A percentile compares a stretch with the other conserved stretches of the same genome.
Evolutionary conservation across 495 filamentous ascomycete species (phyloP).

Genomic region (Venustampulla echinocandica): DNA sequence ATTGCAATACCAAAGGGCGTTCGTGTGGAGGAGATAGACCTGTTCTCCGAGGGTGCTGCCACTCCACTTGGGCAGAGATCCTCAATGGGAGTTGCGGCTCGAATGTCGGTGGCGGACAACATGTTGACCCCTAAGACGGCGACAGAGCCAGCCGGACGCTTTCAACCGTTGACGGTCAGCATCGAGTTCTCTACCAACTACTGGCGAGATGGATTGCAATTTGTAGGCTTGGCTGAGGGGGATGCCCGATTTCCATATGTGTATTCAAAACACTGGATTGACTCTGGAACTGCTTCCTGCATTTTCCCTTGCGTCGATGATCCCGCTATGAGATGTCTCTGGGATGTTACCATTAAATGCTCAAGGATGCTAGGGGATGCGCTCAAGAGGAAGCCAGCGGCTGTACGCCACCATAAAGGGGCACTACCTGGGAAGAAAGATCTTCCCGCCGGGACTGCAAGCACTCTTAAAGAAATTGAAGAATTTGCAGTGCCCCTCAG

Average conservation of each 20-base stretch:
- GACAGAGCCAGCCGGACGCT: constrained; percentile 21
- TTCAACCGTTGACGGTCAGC: constrained; percentile 27
- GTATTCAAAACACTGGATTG: constrained; percentile 73
- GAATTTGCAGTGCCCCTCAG: constrained; percentile 34
- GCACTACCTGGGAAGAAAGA: constrained; percentile 14
- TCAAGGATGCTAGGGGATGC: constrained; percentile 79
- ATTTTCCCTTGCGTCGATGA: constrained; percentile 93
- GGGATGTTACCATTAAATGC: constrained; percentile 80
- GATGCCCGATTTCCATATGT: constrained; percentile 82
- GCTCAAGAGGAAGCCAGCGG: constrained; percentile 34
- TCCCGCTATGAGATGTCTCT: constrained; percentile 64
- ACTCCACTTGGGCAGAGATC: constrained; percentile 21
- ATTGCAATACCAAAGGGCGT: constrained; percentile 58
- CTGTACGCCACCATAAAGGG: not conserved
- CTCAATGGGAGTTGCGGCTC: constrained; percentile 8
- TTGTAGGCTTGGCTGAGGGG: constrained; percentile 70
- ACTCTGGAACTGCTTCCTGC: constrained; percentile 69
- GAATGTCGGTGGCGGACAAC: constrained; percentile 9
- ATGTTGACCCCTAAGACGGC: constrained; percentile 15
- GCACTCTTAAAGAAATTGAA: constrained; percentile 25
- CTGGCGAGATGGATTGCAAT: constrained; percentile 80
- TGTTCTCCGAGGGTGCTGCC: constrained; percentile 44
- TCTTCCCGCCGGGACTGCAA: constrained; percentile 16
- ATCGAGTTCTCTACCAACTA: constrained; percentile 69
- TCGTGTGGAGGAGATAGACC: constrained; percentile 55